These are phyloP conservation scores for Cronartium quercuum DNA, from an alignment of 1,284 basidiomycete species.

Conservation along the genomic window DNA sequence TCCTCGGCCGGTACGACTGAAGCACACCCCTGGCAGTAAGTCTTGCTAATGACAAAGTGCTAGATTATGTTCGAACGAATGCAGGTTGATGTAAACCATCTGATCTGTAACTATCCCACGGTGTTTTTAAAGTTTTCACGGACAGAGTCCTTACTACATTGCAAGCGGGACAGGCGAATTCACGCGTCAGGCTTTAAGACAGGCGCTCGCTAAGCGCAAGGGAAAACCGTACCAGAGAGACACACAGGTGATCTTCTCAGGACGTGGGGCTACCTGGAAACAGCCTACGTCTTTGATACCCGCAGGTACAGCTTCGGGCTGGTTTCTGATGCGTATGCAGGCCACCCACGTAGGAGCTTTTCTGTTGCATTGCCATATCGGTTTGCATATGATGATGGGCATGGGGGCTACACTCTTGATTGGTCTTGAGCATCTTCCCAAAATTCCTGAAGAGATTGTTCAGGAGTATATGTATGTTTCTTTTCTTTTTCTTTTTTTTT, in stretches of 20 bases:
- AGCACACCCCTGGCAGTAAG: slow-evolving; percentile 7
- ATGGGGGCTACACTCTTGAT: slow-evolving; percentile 22
- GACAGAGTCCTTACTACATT: neutral
- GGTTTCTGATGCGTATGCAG: neutral
- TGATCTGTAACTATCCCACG: too few species aligned
- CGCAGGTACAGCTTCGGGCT: neutral
- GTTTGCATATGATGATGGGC: slow-evolving; percentile 31
- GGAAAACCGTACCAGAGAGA: neutral
- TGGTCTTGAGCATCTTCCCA: slow-evolving; percentile 30
- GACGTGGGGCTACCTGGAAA: neutral
- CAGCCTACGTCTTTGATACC: neutral
- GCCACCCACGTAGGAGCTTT: neutral
- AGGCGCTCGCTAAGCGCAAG: neutral
- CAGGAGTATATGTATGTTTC: slow-evolving; percentile 1
- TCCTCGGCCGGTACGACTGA: neutral
- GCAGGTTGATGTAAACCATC: too few species aligned
- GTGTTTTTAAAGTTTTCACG: neutral
- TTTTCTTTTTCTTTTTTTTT: neutral
- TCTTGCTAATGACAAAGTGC: too few species aligned
- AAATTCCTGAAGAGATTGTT: slow-evolving; percentile 4
- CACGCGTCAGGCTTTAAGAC: neutral
- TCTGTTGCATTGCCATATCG: slow-evolving; percentile 2
- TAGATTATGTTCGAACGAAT: too few species aligned
- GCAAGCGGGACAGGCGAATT: neutral
- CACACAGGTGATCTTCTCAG: neutral